phyloP scores from a whole-genome alignment of 2,329 filamentous ascomycete species.

The Aspergillus sojae region DNA sequence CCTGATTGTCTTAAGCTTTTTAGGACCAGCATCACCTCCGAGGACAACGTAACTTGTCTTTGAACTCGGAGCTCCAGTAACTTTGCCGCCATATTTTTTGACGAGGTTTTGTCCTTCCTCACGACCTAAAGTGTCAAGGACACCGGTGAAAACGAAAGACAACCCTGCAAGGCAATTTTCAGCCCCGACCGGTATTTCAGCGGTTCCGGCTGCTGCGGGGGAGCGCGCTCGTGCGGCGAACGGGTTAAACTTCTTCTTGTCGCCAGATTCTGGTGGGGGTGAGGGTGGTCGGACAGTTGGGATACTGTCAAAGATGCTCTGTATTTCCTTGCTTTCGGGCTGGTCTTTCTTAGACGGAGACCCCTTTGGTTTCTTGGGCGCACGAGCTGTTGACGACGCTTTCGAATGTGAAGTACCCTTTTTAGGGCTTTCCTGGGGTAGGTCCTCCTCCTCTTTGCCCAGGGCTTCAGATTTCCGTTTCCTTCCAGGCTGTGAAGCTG shows the following conservation, averaged over 20 bases:
- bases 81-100: constrained; percentile 92
- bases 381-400: constrained; percentile 33
- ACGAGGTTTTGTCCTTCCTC: constrained; percentile 85
- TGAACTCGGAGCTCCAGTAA: constrained; percentile 80
- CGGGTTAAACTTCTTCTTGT: constrained; percentile 71
- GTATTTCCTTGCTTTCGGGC: constrained; percentile 70
- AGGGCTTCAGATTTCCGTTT: constrained; percentile 62
- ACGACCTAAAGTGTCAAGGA: constrained; percentile 76
- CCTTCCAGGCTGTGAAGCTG: constrained; percentile 38
- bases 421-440: constrained; percentile 62
- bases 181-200: constrained; percentile 77
- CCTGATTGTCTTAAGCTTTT: constrained; percentile 84
- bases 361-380: constrained; percentile 54
- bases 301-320: constrained; percentile 86
- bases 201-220: constrained; percentile 64
- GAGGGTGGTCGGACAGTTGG: constrained; percentile 80
- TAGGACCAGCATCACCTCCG: constrained; percentile 87
- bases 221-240: constrained; percentile 67
- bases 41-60: constrained; percentile 95
- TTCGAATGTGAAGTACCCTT: constrained; percentile 50
- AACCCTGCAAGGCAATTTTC: constrained; percentile 89
- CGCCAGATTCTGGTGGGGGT: constrained; percentile 72
- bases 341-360: constrained; percentile 67
- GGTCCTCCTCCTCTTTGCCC: constrained; percentile 56
- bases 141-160: constrained; percentile 92